These are phyloP conservation scores for Trichaptum fuscoviolaceum DNA, from an alignment of 768 basidiomycete genomes.

Conservation along the genomic window DNA sequence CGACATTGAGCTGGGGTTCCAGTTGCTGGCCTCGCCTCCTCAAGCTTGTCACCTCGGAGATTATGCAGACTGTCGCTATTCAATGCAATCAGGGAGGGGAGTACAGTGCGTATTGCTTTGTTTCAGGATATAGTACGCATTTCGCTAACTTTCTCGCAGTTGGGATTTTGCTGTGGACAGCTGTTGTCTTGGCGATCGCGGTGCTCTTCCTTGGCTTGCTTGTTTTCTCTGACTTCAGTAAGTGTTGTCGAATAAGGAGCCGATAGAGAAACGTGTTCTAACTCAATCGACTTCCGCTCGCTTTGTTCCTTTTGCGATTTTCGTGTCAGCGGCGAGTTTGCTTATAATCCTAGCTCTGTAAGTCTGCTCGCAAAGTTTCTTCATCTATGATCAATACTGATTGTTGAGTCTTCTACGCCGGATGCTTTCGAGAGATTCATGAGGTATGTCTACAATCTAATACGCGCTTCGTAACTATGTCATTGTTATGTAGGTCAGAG, in stretches of 20 bases:
- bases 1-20: not conserved
- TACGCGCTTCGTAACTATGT: conserved; percentile 8
- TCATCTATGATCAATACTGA: conserved; percentile 5
- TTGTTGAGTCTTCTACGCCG: conserved; percentile 80
- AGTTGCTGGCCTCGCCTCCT: conserved; percentile 12
- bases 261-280: not conserved
- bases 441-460: conserved; percentile 53
- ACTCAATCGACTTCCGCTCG: conserved; percentile 45
- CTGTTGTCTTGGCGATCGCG: conserved; percentile 76
- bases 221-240: conserved; percentile 76
- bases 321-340: conserved; percentile 68
- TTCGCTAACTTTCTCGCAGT: conserved; percentile 30
- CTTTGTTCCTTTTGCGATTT: conserved; percentile 83
- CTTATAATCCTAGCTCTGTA: conserved; percentile 65
- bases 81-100: conserved; percentile 58
- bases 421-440: conserved; percentile 91
- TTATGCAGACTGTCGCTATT: conserved; percentile 64
- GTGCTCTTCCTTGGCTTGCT: conserved; percentile 70
- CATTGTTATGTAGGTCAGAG: conserved; percentile 60
- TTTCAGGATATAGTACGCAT: not conserved
- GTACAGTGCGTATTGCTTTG: conserved; percentile 46
- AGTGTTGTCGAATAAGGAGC: conserved; percentile 22
- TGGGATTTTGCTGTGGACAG: conserved; percentile 64
- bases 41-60: conserved; percentile 8
- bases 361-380: conserved; percentile 18